These are phyloP conservation scores for Volvox africanus DNA, from an alignment of 139 green algal genomes.

Conservation along the genomic window DNA sequence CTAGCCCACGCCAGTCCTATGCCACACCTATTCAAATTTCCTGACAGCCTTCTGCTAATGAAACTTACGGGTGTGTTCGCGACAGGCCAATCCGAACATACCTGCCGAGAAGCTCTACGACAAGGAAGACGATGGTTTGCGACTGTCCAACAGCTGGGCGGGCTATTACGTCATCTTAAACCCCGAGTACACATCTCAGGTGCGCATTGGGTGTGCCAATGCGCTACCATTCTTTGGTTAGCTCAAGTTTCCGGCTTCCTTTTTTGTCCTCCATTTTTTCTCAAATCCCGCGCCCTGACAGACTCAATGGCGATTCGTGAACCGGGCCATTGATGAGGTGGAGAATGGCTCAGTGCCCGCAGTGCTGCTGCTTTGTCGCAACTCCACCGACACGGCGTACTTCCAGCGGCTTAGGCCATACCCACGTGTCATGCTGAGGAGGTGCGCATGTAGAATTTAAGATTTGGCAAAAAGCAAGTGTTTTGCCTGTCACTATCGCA, in stretches of 20 bases:
- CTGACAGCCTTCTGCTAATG: background rate
- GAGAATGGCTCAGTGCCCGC: slow-evolving; percentile 81
- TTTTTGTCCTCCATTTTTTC: background rate
- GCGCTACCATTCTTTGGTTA: background rate
- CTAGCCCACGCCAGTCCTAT: background rate
- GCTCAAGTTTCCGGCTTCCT: background rate
- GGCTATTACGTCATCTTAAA: slow-evolving; percentile 88
- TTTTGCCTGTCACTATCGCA: too few species aligned
- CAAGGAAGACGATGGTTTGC: slow-evolving; percentile 85
- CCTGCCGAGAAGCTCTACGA: slow-evolving; percentile 89
- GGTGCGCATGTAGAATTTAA: slow-evolving; percentile 7
- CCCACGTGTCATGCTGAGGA: slow-evolving; percentile 82
- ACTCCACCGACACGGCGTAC: slow-evolving; percentile 77
- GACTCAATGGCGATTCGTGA: slow-evolving; percentile 91
- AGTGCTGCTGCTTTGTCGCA: slow-evolving; percentile 76
- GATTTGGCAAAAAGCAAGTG: too few species aligned
- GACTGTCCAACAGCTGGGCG: slow-evolving; percentile 79
- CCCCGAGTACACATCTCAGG: slow-evolving; percentile 79
- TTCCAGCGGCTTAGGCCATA: slow-evolving; percentile 88
- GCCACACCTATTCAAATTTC: background rate
- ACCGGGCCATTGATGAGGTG: slow-evolving; percentile 90
- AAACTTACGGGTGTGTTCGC: background rate
- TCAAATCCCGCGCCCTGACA: slow-evolving; percentile 9
- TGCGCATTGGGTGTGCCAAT: background rate
- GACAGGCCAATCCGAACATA: slow-evolving; percentile 83